A percentile compares a stretch with the other conserved stretches of the same genome.
Conservation (phyloP, 345 rosid genomes). For the Syzygium jambos region DNA sequence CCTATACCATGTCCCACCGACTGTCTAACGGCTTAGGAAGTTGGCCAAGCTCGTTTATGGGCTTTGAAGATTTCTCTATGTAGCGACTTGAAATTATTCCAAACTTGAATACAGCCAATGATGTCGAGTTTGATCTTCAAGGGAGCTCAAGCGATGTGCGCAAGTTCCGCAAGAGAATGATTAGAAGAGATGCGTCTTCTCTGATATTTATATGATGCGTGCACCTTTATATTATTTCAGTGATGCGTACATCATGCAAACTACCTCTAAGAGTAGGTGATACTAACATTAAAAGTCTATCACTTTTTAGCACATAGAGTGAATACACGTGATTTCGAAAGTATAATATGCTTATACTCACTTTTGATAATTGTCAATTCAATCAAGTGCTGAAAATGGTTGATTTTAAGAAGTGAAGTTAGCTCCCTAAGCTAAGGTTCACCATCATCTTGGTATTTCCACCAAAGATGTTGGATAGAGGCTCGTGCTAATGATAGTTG, state of each 20-base stretch:
- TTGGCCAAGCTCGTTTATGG: neutral
- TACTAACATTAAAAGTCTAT: neutral
- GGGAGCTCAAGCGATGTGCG: neutral
- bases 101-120: neutral
- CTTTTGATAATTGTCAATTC: neutral
- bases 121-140: neutral
- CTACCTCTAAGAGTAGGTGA: neutral
- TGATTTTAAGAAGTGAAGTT: neutral
- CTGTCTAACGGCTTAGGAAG: neutral
- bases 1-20: neutral
- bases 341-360: neutral
- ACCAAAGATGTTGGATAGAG: neutral
- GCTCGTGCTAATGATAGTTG: neutral
- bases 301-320: neutral
- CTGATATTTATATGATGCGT: neutral
- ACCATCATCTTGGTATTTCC: neutral
- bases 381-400: neutral
- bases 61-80: neutral
- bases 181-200: neutral
- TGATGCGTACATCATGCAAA: neutral
- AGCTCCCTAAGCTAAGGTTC: neutral
- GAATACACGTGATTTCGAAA: neutral
- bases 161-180: neutral
- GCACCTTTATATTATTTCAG: neutral
- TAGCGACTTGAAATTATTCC: neutral